These are phyloP conservation scores for Coffea canephora DNA, from an alignment of 257 asterid genomes.

Conservation along the genomic window DNA sequence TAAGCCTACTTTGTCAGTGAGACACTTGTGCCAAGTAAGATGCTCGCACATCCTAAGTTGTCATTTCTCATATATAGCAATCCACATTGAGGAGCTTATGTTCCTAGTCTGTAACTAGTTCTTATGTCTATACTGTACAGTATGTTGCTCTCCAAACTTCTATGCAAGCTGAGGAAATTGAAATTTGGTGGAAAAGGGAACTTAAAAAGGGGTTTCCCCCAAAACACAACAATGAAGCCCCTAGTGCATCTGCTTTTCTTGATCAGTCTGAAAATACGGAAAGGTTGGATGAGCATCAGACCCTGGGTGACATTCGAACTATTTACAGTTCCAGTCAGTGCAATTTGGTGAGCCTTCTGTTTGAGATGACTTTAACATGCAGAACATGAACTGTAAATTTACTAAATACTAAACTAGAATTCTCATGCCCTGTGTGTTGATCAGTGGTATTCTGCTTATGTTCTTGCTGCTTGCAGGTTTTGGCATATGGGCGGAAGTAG, in stretches of 20 bases:
- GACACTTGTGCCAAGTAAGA: constrained; percentile 71
- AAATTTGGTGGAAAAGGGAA: constrained; percentile 62
- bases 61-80: neutral
- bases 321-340: constrained; percentile 45
- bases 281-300: constrained; percentile 59
- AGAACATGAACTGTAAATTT: neutral
- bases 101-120: neutral
- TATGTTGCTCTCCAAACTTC: constrained; percentile 84
- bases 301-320: constrained; percentile 70
- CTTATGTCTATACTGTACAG: constrained; percentile 43
- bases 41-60: neutral
- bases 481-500: constrained; percentile 61
- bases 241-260: constrained; percentile 17
- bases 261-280: constrained; percentile 42
- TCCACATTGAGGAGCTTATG: constrained; percentile 1
- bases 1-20: constrained; percentile 56
- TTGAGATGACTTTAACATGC: neutral
- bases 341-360: constrained; percentile 53
- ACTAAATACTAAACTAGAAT: neutral
- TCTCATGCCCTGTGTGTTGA: constrained; percentile 18
- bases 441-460: neutral
- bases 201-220: constrained; percentile 29
- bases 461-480: constrained; percentile 45
- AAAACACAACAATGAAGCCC: constrained; percentile 26
- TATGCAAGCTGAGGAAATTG: constrained; percentile 58